Evolutionary conservation across 23 red algal genomes (phyloP).

Genomic region (Gracilaria domingensis): DNA sequence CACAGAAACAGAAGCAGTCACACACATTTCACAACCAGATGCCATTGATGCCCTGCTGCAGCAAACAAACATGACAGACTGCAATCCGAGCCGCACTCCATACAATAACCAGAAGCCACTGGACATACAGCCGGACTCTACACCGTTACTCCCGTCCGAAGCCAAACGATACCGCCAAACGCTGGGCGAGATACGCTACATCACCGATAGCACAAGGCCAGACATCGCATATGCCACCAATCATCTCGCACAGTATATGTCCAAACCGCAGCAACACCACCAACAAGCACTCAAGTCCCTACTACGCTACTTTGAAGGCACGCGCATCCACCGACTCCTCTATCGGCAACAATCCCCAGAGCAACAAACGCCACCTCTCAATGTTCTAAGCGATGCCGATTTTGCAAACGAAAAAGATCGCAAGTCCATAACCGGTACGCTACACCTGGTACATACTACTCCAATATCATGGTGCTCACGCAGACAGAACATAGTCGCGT

Average conservation of each 20-base stretch:
- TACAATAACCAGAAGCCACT: too few species aligned
- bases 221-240: not conserved
- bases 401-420: not conserved
- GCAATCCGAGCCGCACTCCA: not conserved
- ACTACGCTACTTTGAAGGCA: not conserved
- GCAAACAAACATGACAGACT: not conserved
- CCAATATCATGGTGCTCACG: too few species aligned
- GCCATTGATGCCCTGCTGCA: not conserved
- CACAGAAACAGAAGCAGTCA: not conserved
- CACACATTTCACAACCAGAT: not conserved
- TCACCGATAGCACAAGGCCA: not conserved
- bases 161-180: not conserved
- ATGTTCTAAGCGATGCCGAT: not conserved
- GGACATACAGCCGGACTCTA: not conserved
- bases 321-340: not conserved
- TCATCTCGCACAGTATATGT: too few species aligned
- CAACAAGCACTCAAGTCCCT: not conserved
- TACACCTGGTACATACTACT: too few species aligned
- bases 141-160: not conserved
- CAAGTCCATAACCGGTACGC: too few species aligned
- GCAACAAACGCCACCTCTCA: not conserved
- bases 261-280: not conserved
- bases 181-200: not conserved
- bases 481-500: too few species aligned
- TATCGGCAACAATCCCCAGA: not conserved